Evolutionary conservation across 148 eudicot species (phyloP), one percentile per base, ranked within the genome.

Genomic region (Persicaria maculosa): DNA sequence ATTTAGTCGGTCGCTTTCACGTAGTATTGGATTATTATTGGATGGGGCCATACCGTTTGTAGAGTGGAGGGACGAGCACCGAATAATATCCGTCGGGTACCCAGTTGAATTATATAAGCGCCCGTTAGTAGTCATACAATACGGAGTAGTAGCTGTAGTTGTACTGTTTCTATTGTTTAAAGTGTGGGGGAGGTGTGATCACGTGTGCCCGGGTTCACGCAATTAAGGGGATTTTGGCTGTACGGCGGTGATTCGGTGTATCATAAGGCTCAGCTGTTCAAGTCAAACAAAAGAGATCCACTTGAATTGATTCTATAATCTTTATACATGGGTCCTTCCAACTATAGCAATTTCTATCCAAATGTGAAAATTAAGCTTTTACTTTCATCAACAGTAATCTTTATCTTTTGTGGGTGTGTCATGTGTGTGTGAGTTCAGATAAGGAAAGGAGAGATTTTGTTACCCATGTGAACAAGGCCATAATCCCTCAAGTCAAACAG

Each of bases 161-260:
- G 40, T 31, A 31, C 40, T 31, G 40, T 31, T 31, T 31, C 40
- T 31, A 31, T 43, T 65, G 16, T 65, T 65, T 65, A 61, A 65
- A 65, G 19, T 14, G 4, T 2, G 16, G 61, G 17, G 61, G 6
- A n/a, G 70, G 9, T 40, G 70, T 65, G 8, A 65, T 65, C 70
- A 40, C 12, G 70, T 65, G 70, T 65, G 19, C 47, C 17, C 70
- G 46, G 47, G 70, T 8, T 65, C 70, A 65, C 70, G 19, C 47
- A 14, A 65, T 62, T 16, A 9, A 19, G 62, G 31, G 62, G 62
- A 12, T 15, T 15, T 22, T 22, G 12, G 10, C 25, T 59, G 67
- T 59, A 59, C 67, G 67, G 14, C 10, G 44, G 10, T 4, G 67
- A 59, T 31, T 31, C 40, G 40, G 40, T 31, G 40, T 0, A 22